These are phyloP conservation scores for Ganoderma lucidum DNA, from an alignment of 1,284 basidiomycete species.

Conservation along the genomic window DNA sequence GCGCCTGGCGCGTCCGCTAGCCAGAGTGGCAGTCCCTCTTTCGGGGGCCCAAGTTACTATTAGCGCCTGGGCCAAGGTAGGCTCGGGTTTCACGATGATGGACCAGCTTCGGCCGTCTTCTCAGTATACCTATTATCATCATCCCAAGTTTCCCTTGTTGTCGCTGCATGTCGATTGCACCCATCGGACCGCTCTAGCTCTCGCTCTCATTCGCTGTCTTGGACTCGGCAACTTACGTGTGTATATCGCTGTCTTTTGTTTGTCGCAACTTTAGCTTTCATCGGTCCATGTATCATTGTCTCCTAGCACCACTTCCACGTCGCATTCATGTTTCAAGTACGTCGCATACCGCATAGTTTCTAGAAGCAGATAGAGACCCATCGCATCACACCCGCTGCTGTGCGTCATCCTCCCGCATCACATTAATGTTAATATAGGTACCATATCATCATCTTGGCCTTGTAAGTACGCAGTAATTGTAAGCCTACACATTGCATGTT, in stretches of 20 bases:
- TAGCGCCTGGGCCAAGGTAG: constrained; percentile 11
- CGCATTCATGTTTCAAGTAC: constrained; percentile 25
- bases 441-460: constrained; percentile 28
- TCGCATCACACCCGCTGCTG: constrained; percentile 26
- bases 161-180: constrained; percentile 28
- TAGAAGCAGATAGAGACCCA: constrained; percentile 32
- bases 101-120: constrained; percentile 30
- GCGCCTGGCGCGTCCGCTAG: constrained; percentile 17
- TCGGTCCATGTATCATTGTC: constrained; percentile 14
- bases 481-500: constrained; percentile 25
- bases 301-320: constrained; percentile 15
- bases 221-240: constrained; percentile 34
- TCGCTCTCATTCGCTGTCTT: constrained; percentile 30
- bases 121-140: constrained; percentile 17
- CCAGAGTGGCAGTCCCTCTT: constrained; percentile 32
- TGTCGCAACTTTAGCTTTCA: constrained; percentile 21
- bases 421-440: constrained; percentile 29
- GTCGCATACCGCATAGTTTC: constrained; percentile 26
- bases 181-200: constrained; percentile 29
- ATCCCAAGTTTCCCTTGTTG: constrained; percentile 12
- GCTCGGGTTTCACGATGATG: constrained; percentile 22
- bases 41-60: constrained; percentile 29
- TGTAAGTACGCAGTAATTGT: constrained; percentile 30
- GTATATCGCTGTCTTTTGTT: constrained; percentile 16
- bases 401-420: constrained; percentile 20